These are phyloP conservation scores for Claviceps arundinis DNA, from an alignment of 2,329 filamentous ascomycete genomes.

Conservation along the genomic window DNA sequence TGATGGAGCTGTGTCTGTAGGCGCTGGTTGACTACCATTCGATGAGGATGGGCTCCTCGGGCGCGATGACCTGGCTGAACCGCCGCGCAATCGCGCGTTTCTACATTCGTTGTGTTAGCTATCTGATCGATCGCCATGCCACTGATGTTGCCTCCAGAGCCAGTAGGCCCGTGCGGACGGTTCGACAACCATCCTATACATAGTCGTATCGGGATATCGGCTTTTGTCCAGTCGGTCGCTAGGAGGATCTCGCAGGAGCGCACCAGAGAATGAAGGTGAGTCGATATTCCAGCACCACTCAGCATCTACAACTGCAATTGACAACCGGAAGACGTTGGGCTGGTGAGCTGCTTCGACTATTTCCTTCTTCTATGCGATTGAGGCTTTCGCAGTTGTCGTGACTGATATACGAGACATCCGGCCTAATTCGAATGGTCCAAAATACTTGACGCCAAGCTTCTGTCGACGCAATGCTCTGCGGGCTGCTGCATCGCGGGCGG, in stretches of 20 bases:
- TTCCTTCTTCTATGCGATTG: neutral
- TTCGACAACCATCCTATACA: neutral
- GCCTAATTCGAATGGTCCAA: neutral
- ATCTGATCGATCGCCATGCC: neutral
- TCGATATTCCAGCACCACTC: neutral
- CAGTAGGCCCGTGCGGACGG: neutral
- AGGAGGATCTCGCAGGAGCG: neutral
- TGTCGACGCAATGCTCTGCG: neutral
- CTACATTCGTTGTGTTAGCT: conserved; percentile 23
- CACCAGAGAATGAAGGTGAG: neutral
- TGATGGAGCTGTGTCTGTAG: conserved; percentile 32
- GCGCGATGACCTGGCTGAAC: conserved; percentile 35
- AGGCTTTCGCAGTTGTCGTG: neutral
- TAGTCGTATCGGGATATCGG: neutral
- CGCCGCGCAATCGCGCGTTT: conserved; percentile 46
- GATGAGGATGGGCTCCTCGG: conserved; percentile 39
- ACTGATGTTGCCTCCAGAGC: neutral
- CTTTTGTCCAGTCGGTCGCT: neutral
- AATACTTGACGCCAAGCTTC: neutral
- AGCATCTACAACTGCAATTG: neutral
- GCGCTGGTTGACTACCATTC: conserved; percentile 27
- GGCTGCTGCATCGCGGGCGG: too few relatives aligned
- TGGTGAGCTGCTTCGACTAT: neutral
- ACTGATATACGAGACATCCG: too few relatives aligned
- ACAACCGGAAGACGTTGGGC: neutral